These are phyloP conservation scores for Fusarium coicis DNA, from an alignment of 2,329 filamentous ascomycete species.

Conservation along the genomic window DNA sequence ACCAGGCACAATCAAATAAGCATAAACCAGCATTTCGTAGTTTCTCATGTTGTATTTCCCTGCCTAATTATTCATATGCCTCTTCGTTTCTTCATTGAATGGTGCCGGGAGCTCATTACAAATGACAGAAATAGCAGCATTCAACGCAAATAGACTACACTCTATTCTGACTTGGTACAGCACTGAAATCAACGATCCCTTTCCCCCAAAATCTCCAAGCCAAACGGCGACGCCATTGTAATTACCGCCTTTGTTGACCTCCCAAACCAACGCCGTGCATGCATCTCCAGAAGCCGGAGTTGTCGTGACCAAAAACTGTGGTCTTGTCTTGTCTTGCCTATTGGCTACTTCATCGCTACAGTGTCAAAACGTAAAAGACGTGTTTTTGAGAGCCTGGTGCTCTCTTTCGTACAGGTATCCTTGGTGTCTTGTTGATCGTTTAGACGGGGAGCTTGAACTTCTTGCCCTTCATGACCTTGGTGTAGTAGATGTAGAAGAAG, in stretches of 20 bases:
- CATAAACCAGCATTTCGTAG: not conserved
- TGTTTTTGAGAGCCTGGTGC: constrained; percentile 17
- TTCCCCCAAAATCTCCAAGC: constrained; percentile 37
- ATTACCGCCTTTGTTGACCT: constrained; percentile 42
- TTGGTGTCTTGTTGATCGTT: constrained; percentile 33
- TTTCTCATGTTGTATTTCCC: not conserved
- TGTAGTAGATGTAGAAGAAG: constrained; percentile 99
- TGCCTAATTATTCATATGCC: constrained; percentile 9
- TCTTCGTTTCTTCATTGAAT: not conserved
- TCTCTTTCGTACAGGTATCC: constrained; percentile 25
- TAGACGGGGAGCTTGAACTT: constrained; percentile 88
- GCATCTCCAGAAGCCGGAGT: constrained; percentile 42
- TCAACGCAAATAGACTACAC: constrained; percentile 23
- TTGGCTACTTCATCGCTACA: constrained; percentile 32
- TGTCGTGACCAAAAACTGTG: constrained; percentile 33
- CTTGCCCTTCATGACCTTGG: constrained; percentile 89
- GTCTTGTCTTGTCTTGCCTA: constrained; percentile 29
- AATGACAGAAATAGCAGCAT: constrained; percentile 10
- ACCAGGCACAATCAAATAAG: not conserved
- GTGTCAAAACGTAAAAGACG: constrained; percentile 9
- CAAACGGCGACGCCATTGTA: constrained; percentile 44
- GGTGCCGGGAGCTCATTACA: not conserved
- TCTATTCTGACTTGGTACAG: constrained; percentile 41
- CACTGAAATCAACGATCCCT: constrained; percentile 31
- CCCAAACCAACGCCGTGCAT: constrained; percentile 48